Base-by-base conservation (phyloP, 768 basidiomycete genomes). In the Chalciporus pseudorubinellus region DNA sequence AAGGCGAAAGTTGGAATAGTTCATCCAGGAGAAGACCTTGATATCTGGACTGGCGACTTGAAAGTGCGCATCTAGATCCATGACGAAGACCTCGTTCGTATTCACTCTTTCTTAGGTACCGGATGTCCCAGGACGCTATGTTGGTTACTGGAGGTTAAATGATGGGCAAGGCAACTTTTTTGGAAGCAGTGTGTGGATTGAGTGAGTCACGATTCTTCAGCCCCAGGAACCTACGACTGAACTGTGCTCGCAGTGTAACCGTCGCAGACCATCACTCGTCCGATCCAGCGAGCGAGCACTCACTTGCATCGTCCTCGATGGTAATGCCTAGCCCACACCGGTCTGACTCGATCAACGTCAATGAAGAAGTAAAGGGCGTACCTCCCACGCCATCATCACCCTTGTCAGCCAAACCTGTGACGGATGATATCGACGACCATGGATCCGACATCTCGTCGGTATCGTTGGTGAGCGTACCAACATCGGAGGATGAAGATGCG, bases 131-230 rank as follows among this genome's bases (percentile, higher is more conserved):
- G 89, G 89, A 11, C 77, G 79, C 47, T 91, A 90, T 68, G 79
- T 85, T 49, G 79, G 86, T 45, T 90, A 88, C 59, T 93, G 89
- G 88, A 75, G 83, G 39, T 65, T 93, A 51, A 79, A 70, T 52
- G 82, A 88, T 58, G 78, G 76, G 6, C 59, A 74, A 16, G 81
- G 79, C 2, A 74, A 74, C 38, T 63, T 81, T 40, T 93, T 93
- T 59, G 90, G 21, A 73, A 84, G 47, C 29, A 84, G 78, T 51
- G 74, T 92, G 18, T 91, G 89, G 88, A 80, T 88, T 21, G 87
- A 90, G 89, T 89, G 52, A 67, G 86, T 73, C 13, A 3, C 51
- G 21, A 39, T n/a, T 16, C 48, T 19, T n/a, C 36, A n/a, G 4
- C 40, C n/a, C 12, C 12, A 29, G 18, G 10, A 54, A 24, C 36